Evolutionary conservation across 257 asterid species (phyloP).

Genomic region (Jacaranda copaia): DNA sequence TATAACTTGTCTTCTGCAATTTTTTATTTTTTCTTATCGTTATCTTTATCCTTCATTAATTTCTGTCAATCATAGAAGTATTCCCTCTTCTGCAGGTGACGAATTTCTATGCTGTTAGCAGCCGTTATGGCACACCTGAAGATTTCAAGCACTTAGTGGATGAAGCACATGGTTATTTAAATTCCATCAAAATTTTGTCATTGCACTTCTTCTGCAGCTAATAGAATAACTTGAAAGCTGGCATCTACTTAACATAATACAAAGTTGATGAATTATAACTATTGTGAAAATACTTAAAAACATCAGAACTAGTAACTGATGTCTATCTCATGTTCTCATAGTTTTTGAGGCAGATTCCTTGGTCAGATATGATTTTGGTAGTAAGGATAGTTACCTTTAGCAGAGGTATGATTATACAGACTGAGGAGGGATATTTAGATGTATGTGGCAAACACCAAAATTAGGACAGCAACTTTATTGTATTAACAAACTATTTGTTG

Average conservation of each 20-base stretch:
- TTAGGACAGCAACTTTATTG: background rate
- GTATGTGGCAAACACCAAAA: background rate
- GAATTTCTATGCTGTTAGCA: conserved; percentile 91
- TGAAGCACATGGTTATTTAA: conserved; percentile 88
- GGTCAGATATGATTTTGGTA: background rate
- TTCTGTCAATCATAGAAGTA: conserved; percentile 21
- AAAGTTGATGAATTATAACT: conserved; percentile 25
- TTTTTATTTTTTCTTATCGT: conserved; percentile 4
- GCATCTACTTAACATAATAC: background rate
- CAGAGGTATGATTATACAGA: background rate
- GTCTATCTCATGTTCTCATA: conserved; percentile 9
- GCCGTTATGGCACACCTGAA: conserved; percentile 98
- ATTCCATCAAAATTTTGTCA: conserved; percentile 21
- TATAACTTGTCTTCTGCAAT: conserved; percentile 10
- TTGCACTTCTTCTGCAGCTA: conserved; percentile 35
- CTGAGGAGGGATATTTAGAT: conserved; percentile 24
- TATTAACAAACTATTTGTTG: background rate
- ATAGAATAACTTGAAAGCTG: conserved; percentile 29
- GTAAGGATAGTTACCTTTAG: conserved; percentile 11
- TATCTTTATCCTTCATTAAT: conserved; percentile 27
- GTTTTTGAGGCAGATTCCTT: conserved; percentile 9
- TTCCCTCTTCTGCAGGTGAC: conserved; percentile 71
- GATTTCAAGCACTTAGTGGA: conserved; percentile 95
- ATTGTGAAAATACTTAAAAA: conserved; percentile 11
- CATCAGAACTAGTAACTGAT: conserved; percentile 16